Conservation (phyloP, 768 basidiomycete species). For the Naganishia kalamii region DNA sequence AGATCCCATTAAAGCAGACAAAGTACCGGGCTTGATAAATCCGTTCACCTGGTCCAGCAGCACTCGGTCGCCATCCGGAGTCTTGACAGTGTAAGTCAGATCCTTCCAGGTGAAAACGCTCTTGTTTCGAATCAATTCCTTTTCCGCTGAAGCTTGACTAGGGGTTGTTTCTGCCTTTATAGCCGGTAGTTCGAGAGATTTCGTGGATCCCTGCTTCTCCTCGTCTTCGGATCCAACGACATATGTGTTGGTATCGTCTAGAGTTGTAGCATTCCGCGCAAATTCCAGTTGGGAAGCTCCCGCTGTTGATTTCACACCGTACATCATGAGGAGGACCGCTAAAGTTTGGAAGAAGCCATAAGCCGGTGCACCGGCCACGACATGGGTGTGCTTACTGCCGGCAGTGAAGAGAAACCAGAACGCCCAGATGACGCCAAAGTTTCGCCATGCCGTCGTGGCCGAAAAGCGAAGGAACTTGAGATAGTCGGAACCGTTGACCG, state of each 20-base stretch:
- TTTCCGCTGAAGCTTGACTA: neutral
- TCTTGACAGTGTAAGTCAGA: conserved; percentile 39
- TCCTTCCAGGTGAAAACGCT: conserved; percentile 46
- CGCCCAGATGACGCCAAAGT: conserved; percentile 34
- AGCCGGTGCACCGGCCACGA: neutral
- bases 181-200: conserved; percentile 23
- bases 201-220: conserved; percentile 27
- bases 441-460: conserved; percentile 32
- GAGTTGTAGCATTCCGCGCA: conserved; percentile 17
- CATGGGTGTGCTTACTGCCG: conserved; percentile 20
- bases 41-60: conserved; percentile 70
- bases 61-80: conserved; percentile 28
- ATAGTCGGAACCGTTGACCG: conserved; percentile 28
- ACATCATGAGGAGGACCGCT: conserved; percentile 14
- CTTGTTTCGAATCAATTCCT: conserved; percentile 29
- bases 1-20: conserved; percentile 73
- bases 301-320: neutral
- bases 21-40: conserved; percentile 73
- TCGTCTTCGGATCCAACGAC: neutral
- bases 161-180: neutral
- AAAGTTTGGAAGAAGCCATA: neutral
- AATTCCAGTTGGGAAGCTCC: conserved; percentile 5
- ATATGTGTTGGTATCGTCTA: neutral
- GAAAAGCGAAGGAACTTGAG: conserved; percentile 25
- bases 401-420: conserved; percentile 34